Percentiles rank a stretch among this genome's conserved stretches.
phyloP scores from a whole-genome alignment of 768 basidiomycete species.

The Collybia sp. region DNA sequence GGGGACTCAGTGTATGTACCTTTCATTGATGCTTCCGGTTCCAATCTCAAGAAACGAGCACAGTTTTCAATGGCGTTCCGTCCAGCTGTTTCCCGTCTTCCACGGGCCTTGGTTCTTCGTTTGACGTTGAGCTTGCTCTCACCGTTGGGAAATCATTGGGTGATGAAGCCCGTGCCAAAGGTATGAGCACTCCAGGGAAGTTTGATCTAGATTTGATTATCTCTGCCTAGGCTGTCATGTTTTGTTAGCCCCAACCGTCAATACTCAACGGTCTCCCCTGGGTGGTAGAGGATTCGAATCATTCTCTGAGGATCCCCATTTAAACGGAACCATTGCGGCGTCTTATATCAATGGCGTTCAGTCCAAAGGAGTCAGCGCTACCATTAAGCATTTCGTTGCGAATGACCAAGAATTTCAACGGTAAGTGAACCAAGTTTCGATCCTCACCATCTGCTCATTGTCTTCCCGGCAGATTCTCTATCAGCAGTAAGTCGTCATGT shows the following conservation, averaged over 20 bases:
- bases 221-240: conserved; percentile 32
- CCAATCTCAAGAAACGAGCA: no score
- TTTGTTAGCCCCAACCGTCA: conserved; percentile 60
- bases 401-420: conserved; percentile 64
- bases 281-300: conserved; percentile 37
- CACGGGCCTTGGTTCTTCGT: conserved; percentile 52
- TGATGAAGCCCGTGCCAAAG: conserved; percentile 48
- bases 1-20: conserved; percentile 34
- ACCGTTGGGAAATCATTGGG: conserved; percentile 47
- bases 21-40: conserved; percentile 1
- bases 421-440: conserved; percentile 8
- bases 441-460: no score
- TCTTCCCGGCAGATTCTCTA: no score
- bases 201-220: not conserved
- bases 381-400: conserved; percentile 60
- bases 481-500: no score
- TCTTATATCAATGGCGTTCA: conserved; percentile 63
- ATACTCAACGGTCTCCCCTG: conserved; percentile 57
- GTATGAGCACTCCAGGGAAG: conserved; percentile 10
- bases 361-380: conserved; percentile 50
- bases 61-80: conserved; percentile 53
- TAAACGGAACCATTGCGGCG: conserved; percentile 52
- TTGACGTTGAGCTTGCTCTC: conserved; percentile 43
- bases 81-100: conserved; percentile 55
- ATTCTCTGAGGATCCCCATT: not conserved